A percentile compares a stretch with the other conserved stretches of the same genome.
Evolutionary conservation across 352 stramenopile species (phyloP).

Genomic region (Globisporangium orthogonon): DNA sequence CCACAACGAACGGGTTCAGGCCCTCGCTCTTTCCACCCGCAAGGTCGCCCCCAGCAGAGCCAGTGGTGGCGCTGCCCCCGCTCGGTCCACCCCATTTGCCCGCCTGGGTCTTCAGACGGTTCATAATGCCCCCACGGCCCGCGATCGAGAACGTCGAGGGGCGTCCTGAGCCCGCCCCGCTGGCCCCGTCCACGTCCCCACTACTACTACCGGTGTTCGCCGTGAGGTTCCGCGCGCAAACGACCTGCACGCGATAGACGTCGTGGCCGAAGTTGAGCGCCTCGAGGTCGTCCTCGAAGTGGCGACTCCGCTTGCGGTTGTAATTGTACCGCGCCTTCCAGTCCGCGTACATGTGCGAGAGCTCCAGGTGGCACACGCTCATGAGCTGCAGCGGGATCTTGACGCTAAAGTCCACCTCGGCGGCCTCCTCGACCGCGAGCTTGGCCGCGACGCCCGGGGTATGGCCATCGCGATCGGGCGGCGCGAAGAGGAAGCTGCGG

Average conservation of each 20-base stretch:
- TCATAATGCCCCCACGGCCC: conserved; percentile 49
- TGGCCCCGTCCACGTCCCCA: background rate
- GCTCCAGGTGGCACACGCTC: conserved; percentile 58
- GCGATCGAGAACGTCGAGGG: conserved; percentile 50
- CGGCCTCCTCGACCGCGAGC: conserved; percentile 68
- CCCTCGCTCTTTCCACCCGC: conserved; percentile 5
- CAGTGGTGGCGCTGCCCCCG: conserved; percentile 8
- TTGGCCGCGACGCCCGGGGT: conserved; percentile 45
- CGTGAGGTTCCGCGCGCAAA: conserved; percentile 49
- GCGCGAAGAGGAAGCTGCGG: conserved; percentile 58
- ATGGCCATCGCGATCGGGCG: conserved; percentile 47
- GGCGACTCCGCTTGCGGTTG: conserved; percentile 64
- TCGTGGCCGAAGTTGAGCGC: conserved; percentile 76
- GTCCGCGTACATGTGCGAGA: conserved; percentile 63
- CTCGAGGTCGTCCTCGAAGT: conserved; percentile 76
- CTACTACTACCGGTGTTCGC: conserved; percentile 4
- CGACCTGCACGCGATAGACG: conserved; percentile 67
- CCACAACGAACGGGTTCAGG: conserved; percentile 65
- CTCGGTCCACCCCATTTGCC: conserved; percentile 44
- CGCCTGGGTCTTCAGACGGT: conserved; percentile 54
- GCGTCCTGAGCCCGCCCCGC: conserved; percentile 7
- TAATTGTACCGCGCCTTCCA: conserved; percentile 80
- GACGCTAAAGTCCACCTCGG: conserved; percentile 73
- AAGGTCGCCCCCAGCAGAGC: conserved; percentile 3
- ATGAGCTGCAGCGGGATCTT: conserved; percentile 78